Evolutionary conservation across 345 rosid genomes (phyloP).

Genomic region (Bruguiera parviflora): DNA sequence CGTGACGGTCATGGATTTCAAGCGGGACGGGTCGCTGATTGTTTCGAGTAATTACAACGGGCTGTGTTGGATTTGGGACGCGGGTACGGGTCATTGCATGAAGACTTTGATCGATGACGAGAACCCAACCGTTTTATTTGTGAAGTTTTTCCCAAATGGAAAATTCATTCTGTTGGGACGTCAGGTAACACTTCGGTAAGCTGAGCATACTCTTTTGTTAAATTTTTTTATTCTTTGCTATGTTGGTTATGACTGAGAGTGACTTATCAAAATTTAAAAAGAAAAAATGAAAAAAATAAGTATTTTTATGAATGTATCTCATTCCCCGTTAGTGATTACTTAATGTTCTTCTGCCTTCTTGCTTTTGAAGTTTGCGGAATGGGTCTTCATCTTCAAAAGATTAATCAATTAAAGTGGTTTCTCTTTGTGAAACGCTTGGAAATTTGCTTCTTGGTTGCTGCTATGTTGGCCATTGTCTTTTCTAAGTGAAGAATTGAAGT

Average conservation of each 20-base stretch:
- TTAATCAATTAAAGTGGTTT: too few species aligned
- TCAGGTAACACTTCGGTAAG: conserved; percentile 78
- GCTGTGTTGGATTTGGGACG: conserved; percentile 81
- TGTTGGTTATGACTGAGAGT: too few species aligned
- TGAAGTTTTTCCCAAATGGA: conserved; percentile 85
- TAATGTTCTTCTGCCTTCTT: too few species aligned
- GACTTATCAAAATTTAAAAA: too few species aligned
- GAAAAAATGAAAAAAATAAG: too few species aligned
- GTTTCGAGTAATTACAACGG: conserved; percentile 96
- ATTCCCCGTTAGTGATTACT: too few species aligned
- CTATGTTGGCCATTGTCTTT: too few species aligned
- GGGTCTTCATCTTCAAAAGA: too few species aligned
- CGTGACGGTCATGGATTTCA: conserved; percentile 82
- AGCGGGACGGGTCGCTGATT: conserved; percentile 68
- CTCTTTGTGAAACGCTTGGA: neutral
- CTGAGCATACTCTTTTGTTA: too few species aligned
- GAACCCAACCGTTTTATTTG: conserved; percentile 86
- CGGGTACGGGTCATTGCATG: conserved; percentile 78
- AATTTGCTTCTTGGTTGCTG: neutral
- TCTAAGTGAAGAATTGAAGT: too few species aligned
- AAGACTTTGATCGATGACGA: conserved; percentile 86
- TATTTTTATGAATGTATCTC: too few species aligned
- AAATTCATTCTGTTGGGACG: conserved; percentile 86
- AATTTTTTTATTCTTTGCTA: too few species aligned
- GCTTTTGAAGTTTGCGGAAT: neutral